Percentiles rank a stretch among this genome's conserved stretches.
Conservation (phyloP, 306 rosid genomes). For the Prunus kanzakura region DNA sequence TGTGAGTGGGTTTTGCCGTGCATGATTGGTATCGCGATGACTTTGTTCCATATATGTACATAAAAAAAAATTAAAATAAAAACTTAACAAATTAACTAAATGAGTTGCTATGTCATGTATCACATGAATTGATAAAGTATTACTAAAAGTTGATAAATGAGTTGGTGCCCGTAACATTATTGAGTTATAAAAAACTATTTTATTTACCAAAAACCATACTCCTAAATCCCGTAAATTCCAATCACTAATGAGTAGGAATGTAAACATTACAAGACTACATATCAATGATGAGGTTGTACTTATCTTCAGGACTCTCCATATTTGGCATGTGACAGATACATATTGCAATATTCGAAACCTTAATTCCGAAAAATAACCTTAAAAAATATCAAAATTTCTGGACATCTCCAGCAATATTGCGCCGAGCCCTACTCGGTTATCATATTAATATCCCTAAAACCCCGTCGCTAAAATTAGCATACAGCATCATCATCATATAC, state of each 20-base stretch:
- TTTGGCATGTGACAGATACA: background rate
- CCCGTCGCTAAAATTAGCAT: slow-evolving; percentile 4
- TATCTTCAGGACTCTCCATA: background rate
- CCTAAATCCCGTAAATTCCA: background rate
- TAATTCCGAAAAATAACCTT: background rate
- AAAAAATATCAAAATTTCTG: background rate
- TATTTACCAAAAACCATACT: background rate
- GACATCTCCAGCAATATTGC: background rate
- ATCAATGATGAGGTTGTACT: background rate
- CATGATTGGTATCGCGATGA: too few species aligned
- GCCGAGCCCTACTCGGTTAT: slow-evolving; percentile 2
- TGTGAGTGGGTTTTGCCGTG: too few species aligned
- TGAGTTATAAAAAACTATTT: background rate
- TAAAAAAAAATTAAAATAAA: too few species aligned
- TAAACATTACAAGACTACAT: background rate
- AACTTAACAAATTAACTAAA: too few species aligned
- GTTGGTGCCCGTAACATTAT: too few species aligned
- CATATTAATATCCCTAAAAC: slow-evolving; percentile 16
- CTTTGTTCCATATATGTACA: too few species aligned
- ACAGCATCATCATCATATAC: background rate
- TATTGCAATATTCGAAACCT: background rate
- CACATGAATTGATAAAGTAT: too few species aligned
- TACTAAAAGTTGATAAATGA: too few species aligned
- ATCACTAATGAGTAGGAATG: background rate
- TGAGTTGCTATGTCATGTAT: too few species aligned